Percentiles rank a stretch among this genome's conserved stretches.
phyloP scores from a whole-genome alignment of 1,284 basidiomycete genomes.

The Ganoderma resinaceum region DNA sequence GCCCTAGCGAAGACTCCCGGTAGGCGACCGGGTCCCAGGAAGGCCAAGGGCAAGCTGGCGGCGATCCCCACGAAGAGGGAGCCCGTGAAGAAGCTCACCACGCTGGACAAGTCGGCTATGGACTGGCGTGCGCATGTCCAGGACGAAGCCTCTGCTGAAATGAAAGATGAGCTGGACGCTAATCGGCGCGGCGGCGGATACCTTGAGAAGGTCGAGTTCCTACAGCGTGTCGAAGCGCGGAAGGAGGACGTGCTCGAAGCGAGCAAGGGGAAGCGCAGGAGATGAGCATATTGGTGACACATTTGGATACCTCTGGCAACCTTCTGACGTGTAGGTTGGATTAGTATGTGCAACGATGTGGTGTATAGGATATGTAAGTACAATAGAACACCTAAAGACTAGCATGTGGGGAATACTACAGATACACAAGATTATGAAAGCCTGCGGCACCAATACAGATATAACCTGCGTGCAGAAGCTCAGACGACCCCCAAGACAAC shows the following conservation, averaged over 20 bases:
- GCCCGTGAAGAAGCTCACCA: slow-evolving; percentile 78
- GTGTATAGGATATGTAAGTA: neutral
- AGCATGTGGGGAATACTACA: neutral
- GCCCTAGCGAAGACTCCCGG: slow-evolving; percentile 32
- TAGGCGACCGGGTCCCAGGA: slow-evolving; percentile 68
- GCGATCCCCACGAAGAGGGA: slow-evolving; percentile 49
- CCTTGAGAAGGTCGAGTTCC: slow-evolving; percentile 82
- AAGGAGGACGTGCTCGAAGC: slow-evolving; percentile 70
- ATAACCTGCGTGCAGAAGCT: slow-evolving; percentile 13
- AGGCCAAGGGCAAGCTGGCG: slow-evolving; percentile 61
- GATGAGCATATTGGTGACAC: slow-evolving; percentile 29
- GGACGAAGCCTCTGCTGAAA: slow-evolving; percentile 43
- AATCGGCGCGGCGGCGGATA: slow-evolving; percentile 78
- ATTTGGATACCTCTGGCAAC: neutral
- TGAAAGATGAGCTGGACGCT: slow-evolving; percentile 75
- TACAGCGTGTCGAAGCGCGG: slow-evolving; percentile 74
- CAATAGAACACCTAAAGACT: neutral
- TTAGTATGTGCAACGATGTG: neutral
- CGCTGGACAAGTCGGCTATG: slow-evolving; percentile 83
- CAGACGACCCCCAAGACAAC: slow-evolving; percentile 78
- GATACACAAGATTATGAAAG: neutral
- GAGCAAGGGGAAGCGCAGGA: slow-evolving; percentile 64
- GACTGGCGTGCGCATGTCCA: slow-evolving; percentile 80
- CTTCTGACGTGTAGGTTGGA: neutral
- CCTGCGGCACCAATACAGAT: neutral